These are phyloP conservation scores for Emmonsia crescens DNA, from an alignment of 2,329 filamentous ascomycete species.

Conservation along the genomic window DNA sequence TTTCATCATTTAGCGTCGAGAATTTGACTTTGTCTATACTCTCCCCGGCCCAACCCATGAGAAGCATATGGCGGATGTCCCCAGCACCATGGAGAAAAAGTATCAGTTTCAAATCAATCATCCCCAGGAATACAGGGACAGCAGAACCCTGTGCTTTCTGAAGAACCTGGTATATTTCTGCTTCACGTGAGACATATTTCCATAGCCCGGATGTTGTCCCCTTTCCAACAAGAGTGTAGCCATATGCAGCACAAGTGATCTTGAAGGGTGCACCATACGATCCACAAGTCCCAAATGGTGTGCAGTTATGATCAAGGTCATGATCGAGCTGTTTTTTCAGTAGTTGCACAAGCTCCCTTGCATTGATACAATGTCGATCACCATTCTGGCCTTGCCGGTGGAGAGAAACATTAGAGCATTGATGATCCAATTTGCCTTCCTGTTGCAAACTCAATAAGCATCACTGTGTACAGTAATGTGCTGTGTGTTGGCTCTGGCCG, in stretches of 20 bases:
- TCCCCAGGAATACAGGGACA: conserved; percentile 20
- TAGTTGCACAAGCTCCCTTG: conserved; percentile 13
- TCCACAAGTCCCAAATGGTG: conserved; percentile 19
- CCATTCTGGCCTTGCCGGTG: conserved; percentile 10
- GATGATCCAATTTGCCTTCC: conserved; percentile 13
- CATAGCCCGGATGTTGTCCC: conserved; percentile 20
- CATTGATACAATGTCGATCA: conserved; percentile 14
- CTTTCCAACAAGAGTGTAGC: conserved; percentile 21
- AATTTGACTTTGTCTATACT: neutral
- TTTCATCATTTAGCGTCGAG: neutral
- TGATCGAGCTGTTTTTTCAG: conserved; percentile 20
- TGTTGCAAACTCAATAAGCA: conserved; percentile 19
- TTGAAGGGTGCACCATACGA: conserved; percentile 21
- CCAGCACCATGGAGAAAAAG: conserved; percentile 22
- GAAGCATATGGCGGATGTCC: conserved; percentile 21
- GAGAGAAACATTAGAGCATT: conserved; percentile 18
- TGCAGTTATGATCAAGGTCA: conserved; percentile 20
- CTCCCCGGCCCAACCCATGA: conserved; percentile 21
- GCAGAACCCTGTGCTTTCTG: conserved; percentile 18
- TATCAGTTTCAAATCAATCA: conserved; percentile 17
- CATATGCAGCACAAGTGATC: conserved; percentile 18
- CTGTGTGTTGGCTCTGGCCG: conserved; percentile 7
- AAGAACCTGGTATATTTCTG: conserved; percentile 18
- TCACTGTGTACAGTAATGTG: conserved; percentile 20
- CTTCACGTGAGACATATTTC: conserved; percentile 18